phyloP scores from a whole-genome alignment of 768 basidiomycete genomes.

The Boletus vinaceobasis region DNA sequence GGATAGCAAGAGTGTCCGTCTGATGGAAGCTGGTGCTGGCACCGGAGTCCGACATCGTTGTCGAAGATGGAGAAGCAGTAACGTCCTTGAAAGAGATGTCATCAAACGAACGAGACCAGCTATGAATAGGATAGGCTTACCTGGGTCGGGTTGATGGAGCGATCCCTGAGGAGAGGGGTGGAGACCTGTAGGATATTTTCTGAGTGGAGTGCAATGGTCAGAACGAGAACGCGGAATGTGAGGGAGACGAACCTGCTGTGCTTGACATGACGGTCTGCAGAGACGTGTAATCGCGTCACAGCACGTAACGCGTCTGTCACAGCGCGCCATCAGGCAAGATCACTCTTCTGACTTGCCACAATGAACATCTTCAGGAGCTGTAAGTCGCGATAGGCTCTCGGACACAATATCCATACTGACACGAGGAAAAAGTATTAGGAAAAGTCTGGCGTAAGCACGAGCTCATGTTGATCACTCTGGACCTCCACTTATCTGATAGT shows the following conservation, averaged over 20 bases:
- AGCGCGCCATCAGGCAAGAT: constrained; percentile 11
- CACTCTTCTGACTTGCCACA: constrained; percentile 26
- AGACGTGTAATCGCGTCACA: constrained; percentile 18
- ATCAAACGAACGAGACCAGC: not conserved
- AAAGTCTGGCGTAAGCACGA: constrained; percentile 88
- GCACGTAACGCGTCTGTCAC: constrained; percentile 29
- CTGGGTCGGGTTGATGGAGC: constrained; percentile 8
- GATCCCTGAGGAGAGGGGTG: constrained; percentile 16
- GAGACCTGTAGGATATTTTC: constrained; percentile 1
- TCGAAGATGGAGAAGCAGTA: constrained; percentile 27
- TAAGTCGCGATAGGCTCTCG: constrained; percentile 38
- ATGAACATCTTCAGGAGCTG: constrained; percentile 88
- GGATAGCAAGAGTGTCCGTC: constrained; percentile 18
- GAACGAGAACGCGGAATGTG: not conserved
- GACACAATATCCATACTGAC: constrained; percentile 20
- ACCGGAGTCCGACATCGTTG: constrained; percentile 30
- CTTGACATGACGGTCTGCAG: constrained; percentile 8
- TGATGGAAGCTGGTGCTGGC: constrained; percentile 21
- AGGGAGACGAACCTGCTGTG: constrained; percentile 7
- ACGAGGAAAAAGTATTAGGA: constrained; percentile 60
- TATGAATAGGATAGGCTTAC: constrained; percentile 7
- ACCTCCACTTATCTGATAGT: constrained; percentile 23
- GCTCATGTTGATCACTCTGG: constrained; percentile 14
- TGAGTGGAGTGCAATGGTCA: not conserved
- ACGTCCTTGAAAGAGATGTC: constrained; percentile 10